These are phyloP conservation scores for Choiromyces venosus DNA, from an alignment of 495 filamentous ascomycete genomes.

Conservation along the genomic window DNA sequence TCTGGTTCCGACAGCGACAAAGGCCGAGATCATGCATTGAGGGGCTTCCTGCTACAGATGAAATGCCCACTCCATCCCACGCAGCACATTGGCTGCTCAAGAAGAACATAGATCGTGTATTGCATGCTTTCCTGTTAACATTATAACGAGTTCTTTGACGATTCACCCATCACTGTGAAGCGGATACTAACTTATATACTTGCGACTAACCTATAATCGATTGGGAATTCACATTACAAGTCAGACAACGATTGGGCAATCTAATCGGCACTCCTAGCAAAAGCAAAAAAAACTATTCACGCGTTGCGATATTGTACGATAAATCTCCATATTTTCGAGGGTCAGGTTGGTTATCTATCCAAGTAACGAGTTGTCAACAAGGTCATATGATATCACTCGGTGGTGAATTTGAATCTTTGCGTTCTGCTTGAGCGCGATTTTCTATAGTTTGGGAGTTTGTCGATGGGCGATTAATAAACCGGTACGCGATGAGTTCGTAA, in stretches of 20 bases:
- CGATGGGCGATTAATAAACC: not conserved
- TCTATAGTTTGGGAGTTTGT: not conserved
- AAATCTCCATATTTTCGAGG: not conserved
- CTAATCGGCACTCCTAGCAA: not conserved
- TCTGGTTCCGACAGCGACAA: not conserved
- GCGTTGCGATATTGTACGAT: too few relatives aligned
- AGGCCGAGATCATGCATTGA: not conserved
- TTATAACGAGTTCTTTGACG: too few relatives aligned
- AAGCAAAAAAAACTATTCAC: not conserved
- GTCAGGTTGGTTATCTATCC: not conserved
- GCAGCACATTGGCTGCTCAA: too few relatives aligned
- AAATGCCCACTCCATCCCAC: too few relatives aligned
- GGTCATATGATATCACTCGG: constrained; percentile 2
- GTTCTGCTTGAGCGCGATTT: not conserved
- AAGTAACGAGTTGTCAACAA: not conserved
- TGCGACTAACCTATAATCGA: too few relatives aligned
- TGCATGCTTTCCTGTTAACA: too few relatives aligned
- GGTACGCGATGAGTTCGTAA: not conserved
- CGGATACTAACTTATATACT: too few relatives aligned
- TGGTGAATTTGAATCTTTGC: not conserved
- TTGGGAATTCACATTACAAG: not conserved
- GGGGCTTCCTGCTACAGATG: not conserved
- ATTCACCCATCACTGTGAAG: too few relatives aligned
- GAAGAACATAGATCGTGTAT: too few relatives aligned
- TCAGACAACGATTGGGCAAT: not conserved